Evolutionary conservation across 75 land plant genomes (phyloP), one percentile per base, ranked within the genome.

Genomic region (Azolla pinnata): DNA sequence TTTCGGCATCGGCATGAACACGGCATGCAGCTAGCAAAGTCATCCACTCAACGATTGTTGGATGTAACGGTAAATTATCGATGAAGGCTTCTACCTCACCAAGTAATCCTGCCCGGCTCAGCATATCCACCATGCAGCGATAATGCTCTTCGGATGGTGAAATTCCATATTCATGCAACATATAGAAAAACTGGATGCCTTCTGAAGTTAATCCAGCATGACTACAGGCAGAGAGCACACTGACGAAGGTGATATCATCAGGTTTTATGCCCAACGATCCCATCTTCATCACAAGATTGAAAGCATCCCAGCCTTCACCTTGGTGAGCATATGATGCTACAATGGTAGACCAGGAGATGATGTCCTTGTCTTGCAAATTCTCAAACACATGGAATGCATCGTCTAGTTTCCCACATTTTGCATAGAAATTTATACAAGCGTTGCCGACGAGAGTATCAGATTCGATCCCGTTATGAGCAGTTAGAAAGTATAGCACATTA

Each of bases 101-200:
- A 1, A 64, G 35, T 18, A 14, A 8, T 9, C 58, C 58, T 55
- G 61, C 61, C 12, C 66, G 56, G 23, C 66, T 32, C 23, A 64
- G 44, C 3, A 64, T 60, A 24, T 64, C 66, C 29, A 54, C 24
- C 61, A 64, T 64, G 59, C 66, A 64, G 28, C 66, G 19, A 16
- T 32, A 55, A 25, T 64, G 66, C 5, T 54, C 66, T 32, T 28
- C 4, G n/a, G 21, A 2, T 16, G 58, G 66, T 31, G 17, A 19
- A 19, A 64, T 35, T 19, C 33, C 33, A 33, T 31, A 64, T 1
- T 7, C 61, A 7, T 23, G 28, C 12, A 7, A 2, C 66, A 64
- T 64, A 31, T 30, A n/a, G 20, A 54, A 64, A 35, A 42, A 53
- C 10, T 21, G 16, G 25, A 29, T 7, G 16, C 59, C 66, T 30